A percentile compares a stretch with the other conserved stretches of the same genome.
Evolutionary conservation across 441 rosid genomes (phyloP).

Genomic region (Dalechampia spathulata): DNA sequence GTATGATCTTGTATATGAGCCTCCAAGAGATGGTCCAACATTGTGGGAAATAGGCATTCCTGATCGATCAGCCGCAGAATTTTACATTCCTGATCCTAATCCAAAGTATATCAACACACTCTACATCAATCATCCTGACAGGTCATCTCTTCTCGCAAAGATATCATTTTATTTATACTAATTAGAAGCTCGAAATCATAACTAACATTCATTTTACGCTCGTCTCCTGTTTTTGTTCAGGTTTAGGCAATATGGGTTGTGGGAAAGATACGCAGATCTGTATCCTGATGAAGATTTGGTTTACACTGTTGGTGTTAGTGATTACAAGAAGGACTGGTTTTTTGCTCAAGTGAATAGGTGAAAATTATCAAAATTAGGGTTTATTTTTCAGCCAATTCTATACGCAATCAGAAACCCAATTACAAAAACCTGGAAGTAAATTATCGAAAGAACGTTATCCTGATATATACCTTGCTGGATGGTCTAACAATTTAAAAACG

Average conservation of each 20-base stretch:
- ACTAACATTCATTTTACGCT: too few relatives aligned
- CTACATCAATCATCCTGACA: conserved; percentile 68
- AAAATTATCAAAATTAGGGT: background rate
- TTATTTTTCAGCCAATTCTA: too few relatives aligned
- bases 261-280: conserved; percentile 48
- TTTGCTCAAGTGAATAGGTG: conserved; percentile 58
- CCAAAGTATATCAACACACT: conserved; percentile 58
- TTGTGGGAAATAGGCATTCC: conserved; percentile 89
- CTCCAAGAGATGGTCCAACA: conserved; percentile 80
- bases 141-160: conserved; percentile 24
- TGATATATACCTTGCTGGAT: background rate
- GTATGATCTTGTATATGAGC: conserved; percentile 51
- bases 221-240: too few relatives aligned
- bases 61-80: conserved; percentile 72
- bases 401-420: too few relatives aligned
- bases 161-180: too few relatives aligned
- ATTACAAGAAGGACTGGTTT: conserved; percentile 53
- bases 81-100: conserved; percentile 69
- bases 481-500: background rate
- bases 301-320: conserved; percentile 37
- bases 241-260: conserved; percentile 64
- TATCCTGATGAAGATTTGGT: conserved; percentile 45
- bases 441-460: background rate
- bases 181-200: too few relatives aligned
- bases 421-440: background rate